These are phyloP conservation scores for Volutella citrinella DNA, from an alignment of 2,329 filamentous ascomycete genomes.

Conservation along the genomic window DNA sequence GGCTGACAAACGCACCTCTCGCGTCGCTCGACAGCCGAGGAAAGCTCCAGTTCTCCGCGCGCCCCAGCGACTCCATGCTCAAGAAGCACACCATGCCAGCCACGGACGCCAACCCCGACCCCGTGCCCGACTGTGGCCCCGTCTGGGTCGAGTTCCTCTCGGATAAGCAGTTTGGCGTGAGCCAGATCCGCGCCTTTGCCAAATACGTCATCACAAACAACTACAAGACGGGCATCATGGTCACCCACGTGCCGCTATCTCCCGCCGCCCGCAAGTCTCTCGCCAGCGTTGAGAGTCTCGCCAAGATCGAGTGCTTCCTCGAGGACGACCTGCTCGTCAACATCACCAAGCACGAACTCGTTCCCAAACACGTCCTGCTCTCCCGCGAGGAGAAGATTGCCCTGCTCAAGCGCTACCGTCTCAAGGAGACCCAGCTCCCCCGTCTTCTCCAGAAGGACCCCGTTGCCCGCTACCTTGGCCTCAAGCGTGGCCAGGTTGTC, in stretches of 20 bases:
- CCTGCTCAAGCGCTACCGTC: constrained; percentile 81
- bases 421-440: constrained; percentile 97
- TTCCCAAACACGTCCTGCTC: constrained; percentile 88
- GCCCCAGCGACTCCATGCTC: constrained; percentile 80
- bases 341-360: constrained; percentile 95
- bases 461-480: constrained; percentile 84
- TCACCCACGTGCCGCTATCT: constrained; percentile 79
- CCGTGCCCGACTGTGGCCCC: constrained; percentile 72
- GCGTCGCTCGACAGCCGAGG: constrained; percentile 61
- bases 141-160: constrained; percentile 92
- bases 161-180: constrained; percentile 79
- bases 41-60: constrained; percentile 83
- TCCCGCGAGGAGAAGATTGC: constrained; percentile 86
- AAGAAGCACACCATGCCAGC: constrained; percentile 75
- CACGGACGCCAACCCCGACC: constrained; percentile 66
- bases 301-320: constrained; percentile 89
- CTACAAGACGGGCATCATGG: constrained; percentile 87
- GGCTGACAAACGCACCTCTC: too few species aligned
- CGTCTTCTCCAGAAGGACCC: constrained; percentile 89
- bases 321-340: constrained; percentile 96
- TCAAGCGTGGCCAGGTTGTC: constrained; percentile 90
- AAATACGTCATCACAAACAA: constrained; percentile 75
- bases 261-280: constrained; percentile 85
- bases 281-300: constrained; percentile 69
- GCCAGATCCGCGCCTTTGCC: constrained; percentile 87